Evolutionary conservation across 2,329 filamentous ascomycete species (phyloP).

Genomic region (Aciculosporium take): DNA sequence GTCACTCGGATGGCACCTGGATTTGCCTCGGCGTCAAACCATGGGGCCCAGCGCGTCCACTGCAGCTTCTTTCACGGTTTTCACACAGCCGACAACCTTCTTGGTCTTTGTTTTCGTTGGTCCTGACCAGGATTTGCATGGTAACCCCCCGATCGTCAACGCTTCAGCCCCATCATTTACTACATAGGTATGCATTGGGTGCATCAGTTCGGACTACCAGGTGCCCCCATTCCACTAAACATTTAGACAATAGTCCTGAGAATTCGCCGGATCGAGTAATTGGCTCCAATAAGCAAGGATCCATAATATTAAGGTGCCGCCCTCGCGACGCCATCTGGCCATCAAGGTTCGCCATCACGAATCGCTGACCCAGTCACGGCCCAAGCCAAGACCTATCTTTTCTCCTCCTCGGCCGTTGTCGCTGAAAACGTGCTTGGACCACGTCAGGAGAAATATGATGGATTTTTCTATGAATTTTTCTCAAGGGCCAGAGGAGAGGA

Average conservation of each 20-base stretch:
- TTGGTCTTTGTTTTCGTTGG: not conserved
- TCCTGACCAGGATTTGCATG: too few species aligned
- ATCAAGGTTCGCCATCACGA: slow-evolving; percentile 6
- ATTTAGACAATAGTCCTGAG: not conserved
- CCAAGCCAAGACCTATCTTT: not conserved
- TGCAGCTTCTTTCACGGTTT: not conserved
- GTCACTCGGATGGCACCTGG: not conserved
- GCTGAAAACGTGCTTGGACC: not conserved
- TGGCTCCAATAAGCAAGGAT: slow-evolving; percentile 1
- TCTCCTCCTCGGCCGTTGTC: not conserved
- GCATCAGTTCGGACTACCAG: too few species aligned
- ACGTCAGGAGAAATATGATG: not conserved
- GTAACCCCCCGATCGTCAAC: too few species aligned
- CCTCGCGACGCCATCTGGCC: not conserved
- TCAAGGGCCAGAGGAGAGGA: not conserved
- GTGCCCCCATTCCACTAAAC: too few species aligned
- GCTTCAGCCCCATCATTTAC: too few species aligned
- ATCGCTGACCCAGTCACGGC: not conserved
- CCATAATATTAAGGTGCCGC: not conserved
- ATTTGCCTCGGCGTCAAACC: not conserved
- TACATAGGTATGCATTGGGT: too few species aligned
- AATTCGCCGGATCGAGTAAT: not conserved
- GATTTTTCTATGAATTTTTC: too few species aligned
- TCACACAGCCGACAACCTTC: not conserved
- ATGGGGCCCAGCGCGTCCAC: not conserved